Conservation (phyloP, 2,329 filamentous ascomycete genomes). For the Sporothrix mexicana region DNA sequence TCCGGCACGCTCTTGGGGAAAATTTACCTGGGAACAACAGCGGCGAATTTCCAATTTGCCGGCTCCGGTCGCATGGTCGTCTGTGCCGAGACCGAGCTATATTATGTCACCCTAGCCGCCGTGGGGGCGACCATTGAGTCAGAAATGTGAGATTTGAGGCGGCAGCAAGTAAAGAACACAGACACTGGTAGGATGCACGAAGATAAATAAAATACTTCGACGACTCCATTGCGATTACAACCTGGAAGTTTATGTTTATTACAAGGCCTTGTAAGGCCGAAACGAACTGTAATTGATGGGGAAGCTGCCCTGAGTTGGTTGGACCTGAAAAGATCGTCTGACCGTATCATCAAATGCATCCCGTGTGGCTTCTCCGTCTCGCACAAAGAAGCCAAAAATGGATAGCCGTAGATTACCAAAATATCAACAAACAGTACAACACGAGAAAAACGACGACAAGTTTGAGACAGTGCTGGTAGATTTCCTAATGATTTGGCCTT, state of each 20-base stretch:
- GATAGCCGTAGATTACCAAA: not conserved
- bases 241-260: no score
- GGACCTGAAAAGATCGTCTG: no score
- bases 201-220: no score
- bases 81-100: slow-evolving; percentile 50
- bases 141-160: slow-evolving; percentile 12
- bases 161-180: not conserved
- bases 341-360: not conserved
- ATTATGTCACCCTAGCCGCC: slow-evolving; percentile 47
- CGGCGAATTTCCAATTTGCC: slow-evolving; percentile 59
- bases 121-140: slow-evolving; percentile 37
- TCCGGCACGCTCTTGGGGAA: slow-evolving; percentile 60
- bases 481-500: no score
- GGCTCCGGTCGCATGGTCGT: slow-evolving; percentile 51
- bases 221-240: not conserved
- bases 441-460: not conserved
- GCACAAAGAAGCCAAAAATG: not conserved
- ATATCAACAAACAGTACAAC: not conserved
- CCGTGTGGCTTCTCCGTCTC: not conserved
- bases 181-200: not conserved
- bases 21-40: slow-evolving; percentile 55
- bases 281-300: not conserved
- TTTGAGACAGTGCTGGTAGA: not conserved
- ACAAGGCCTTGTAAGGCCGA: not conserved
- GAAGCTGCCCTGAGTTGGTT: no score